Evolutionary conservation across 352 stramenopile species (phyloP).

Genomic region (Thraustotheca clavata): DNA sequence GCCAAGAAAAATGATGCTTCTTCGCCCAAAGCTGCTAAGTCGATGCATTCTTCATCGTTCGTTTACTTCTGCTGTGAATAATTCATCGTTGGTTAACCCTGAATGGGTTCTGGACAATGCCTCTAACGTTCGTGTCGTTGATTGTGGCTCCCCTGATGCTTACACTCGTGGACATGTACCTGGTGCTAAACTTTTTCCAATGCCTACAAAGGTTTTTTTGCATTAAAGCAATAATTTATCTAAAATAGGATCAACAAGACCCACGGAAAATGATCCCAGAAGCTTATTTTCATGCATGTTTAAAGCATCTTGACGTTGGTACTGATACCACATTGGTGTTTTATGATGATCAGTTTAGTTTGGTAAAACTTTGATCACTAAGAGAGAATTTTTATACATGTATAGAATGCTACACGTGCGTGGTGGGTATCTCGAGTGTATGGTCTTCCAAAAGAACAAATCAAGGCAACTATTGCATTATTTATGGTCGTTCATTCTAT

Average conservation of each 20-base stretch:
- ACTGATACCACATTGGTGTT: conserved; percentile 56
- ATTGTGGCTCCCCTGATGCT: conserved; percentile 17
- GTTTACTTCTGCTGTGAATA: no score
- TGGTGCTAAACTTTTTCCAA: background rate
- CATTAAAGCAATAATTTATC: background rate
- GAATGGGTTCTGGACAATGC: conserved; percentile 17
- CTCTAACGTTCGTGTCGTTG: background rate
- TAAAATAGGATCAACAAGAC: conserved; percentile 8
- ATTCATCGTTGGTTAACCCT: conserved; percentile 2
- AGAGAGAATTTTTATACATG: background rate
- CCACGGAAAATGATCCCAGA: conserved; percentile 12
- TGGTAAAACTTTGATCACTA: conserved; percentile 28
- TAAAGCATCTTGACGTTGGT: conserved; percentile 38
- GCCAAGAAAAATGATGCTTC: no score
- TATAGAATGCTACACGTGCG: conserved; percentile 49
- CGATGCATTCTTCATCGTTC: no score
- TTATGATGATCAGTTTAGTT: conserved; percentile 65
- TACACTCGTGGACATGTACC: conserved; percentile 14
- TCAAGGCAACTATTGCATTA: conserved; percentile 35
- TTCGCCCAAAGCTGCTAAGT: no score
- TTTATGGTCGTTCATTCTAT: background rate
- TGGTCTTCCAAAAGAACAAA: conserved; percentile 56
- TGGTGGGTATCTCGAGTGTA: conserved; percentile 79
- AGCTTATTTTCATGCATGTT: conserved; percentile 5
- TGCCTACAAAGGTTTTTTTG: conserved; percentile 6